A percentile compares a stretch with the other conserved stretches of the same genome.
Evolutionary conservation across 176 grass and related monocot genomes (phyloP).

Genomic region (Cymbopogon citratus): DNA sequence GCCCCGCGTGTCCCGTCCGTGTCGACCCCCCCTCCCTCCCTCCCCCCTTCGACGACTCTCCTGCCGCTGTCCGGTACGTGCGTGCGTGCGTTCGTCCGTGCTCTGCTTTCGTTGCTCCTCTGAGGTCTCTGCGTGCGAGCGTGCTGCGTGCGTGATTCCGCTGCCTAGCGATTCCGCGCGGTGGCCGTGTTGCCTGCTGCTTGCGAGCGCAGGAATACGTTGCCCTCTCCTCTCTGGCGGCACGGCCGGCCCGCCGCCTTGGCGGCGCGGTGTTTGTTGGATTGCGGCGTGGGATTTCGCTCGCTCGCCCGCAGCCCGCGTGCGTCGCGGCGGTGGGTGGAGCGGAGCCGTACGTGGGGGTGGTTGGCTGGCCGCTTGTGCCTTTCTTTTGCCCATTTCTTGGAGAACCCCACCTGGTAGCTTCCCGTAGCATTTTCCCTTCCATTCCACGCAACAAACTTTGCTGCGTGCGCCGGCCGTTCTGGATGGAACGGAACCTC

Average conservation of each 20-base stretch:
- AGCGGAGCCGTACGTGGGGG: background rate
- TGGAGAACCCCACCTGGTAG: background rate
- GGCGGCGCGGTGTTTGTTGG: background rate
- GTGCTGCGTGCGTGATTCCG: background rate
- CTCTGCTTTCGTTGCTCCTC: background rate
- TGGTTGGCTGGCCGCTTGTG: background rate
- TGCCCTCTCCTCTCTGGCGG: background rate
- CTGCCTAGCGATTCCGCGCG: background rate
- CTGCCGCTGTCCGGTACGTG: conserved; percentile 6
- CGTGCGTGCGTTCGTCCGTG: background rate
- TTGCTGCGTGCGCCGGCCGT: background rate
- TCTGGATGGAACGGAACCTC: background rate
- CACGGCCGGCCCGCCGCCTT: background rate
- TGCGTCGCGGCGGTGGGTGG: background rate
- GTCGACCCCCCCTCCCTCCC: background rate
- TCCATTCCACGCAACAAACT: background rate
- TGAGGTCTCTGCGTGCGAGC: background rate
- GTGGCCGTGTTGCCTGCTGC: background rate
- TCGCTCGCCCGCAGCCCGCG: background rate
- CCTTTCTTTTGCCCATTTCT: background rate
- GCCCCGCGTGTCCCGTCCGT: background rate
- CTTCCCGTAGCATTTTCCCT: background rate
- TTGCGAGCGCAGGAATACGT: background rate
- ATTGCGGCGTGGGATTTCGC: background rate
- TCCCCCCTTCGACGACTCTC: background rate